Percentiles rank a stretch among this genome's conserved stretches.
These are phyloP conservation scores for Oryza longistaminata DNA, from an alignment of 176 grass and related monocot species.

Conservation along the genomic window DNA sequence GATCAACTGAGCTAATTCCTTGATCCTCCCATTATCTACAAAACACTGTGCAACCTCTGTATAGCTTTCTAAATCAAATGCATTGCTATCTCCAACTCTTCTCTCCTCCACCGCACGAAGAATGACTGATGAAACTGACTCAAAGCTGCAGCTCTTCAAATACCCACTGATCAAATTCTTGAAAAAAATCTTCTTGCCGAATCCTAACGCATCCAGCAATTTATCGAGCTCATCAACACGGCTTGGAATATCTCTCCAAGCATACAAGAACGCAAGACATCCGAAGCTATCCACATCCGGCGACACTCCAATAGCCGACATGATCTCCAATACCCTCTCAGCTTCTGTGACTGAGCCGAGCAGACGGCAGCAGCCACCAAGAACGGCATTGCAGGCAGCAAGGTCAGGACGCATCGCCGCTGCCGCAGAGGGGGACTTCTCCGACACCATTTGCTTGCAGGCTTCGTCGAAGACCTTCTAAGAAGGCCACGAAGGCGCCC, in stretches of 20 bases:
- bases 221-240: slow-evolving; percentile 80
- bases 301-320: slow-evolving; percentile 67
- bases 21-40: slow-evolving; percentile 54
- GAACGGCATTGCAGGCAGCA: slow-evolving; percentile 64
- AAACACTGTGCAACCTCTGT: slow-evolving; percentile 60
- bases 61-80: slow-evolving; percentile 60
- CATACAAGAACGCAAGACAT: slow-evolving; percentile 87
- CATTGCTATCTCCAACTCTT: slow-evolving; percentile 34
- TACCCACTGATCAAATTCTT: slow-evolving; percentile 78
- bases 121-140: slow-evolving; percentile 61
- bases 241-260: slow-evolving; percentile 53
- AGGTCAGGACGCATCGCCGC: slow-evolving; percentile 67
- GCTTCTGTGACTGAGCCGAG: slow-evolving; percentile 66
- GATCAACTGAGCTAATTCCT: slow-evolving; percentile 76
- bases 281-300: slow-evolving; percentile 76
- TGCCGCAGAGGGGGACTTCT: slow-evolving; percentile 48
- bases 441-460: slow-evolving; percentile 48
- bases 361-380: slow-evolving; percentile 71
- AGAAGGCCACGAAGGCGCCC: slow-evolving; percentile 51
- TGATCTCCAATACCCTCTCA: slow-evolving; percentile 74
- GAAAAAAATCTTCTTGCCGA: slow-evolving; percentile 66
- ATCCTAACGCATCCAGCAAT: slow-evolving; percentile 72
- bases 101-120: slow-evolving; percentile 60
- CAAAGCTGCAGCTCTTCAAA: slow-evolving; percentile 57
- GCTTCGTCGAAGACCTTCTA: slow-evolving; percentile 74